A percentile compares a stretch with the other conserved stretches of the same genome.
Conservation (phyloP, 176 grass and related monocot species). For the Alloteropsis semialata region DNA sequence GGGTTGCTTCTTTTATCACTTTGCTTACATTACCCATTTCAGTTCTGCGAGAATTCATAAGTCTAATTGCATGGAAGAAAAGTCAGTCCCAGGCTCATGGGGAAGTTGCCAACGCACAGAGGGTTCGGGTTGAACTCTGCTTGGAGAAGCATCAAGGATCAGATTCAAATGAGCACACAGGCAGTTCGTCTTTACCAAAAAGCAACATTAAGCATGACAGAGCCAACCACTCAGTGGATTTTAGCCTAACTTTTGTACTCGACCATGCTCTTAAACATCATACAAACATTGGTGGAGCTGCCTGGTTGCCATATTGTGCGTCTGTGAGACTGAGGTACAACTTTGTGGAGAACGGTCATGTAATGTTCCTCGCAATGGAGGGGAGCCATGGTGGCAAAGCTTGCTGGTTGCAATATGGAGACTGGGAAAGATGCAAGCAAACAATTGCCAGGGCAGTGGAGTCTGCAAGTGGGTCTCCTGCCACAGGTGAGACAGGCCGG, state of each 20-base stretch:
- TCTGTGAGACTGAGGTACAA: slow-evolving; percentile 78
- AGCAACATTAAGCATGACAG: slow-evolving; percentile 95
- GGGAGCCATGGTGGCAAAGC: slow-evolving; percentile 87
- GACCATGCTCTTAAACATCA: slow-evolving; percentile 55
- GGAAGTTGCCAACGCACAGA: slow-evolving; percentile 50
- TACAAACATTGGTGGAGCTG: slow-evolving; percentile 73
- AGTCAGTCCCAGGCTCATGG: slow-evolving; percentile 53
- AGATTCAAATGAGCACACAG: slow-evolving; percentile 43
- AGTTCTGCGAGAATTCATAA: slow-evolving; percentile 76
- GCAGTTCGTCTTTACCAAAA: slow-evolving; percentile 46
- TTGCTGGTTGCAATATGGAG: slow-evolving; percentile 59
- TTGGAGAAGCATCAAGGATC: slow-evolving; percentile 71
- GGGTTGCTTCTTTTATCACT: slow-evolving; percentile 92
- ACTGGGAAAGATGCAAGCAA: slow-evolving; percentile 87
- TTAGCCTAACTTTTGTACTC: slow-evolving; percentile 81
- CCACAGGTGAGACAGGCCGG: slow-evolving; percentile 53
- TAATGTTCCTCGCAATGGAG: slow-evolving; percentile 68
- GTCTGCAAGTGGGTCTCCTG: slow-evolving; percentile 40
- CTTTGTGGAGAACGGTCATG: slow-evolving; percentile 59
- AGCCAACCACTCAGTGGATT: slow-evolving; percentile 67
- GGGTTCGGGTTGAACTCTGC: slow-evolving; percentile 67
- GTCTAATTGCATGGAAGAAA: slow-evolving; percentile 92
- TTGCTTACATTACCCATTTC: slow-evolving; percentile 86
- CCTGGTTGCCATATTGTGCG: slow-evolving; percentile 87
- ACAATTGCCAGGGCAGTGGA: slow-evolving; percentile 70